Evolutionary conservation across 768 basidiomycete species (phyloP).

Genomic region (Lentinula aciculospora): DNA sequence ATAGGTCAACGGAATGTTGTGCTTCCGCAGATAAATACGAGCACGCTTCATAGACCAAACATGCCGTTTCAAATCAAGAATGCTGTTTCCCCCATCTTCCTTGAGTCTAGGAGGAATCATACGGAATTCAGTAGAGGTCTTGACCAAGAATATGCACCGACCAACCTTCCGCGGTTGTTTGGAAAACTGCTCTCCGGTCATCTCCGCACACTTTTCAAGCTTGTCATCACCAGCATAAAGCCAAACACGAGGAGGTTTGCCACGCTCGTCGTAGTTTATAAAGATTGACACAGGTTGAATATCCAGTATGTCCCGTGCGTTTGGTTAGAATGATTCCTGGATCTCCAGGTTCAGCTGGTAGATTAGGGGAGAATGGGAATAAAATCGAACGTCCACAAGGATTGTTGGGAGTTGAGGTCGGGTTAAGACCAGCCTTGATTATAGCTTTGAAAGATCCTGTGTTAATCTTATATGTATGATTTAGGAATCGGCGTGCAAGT

Average conservation of each 20-base stretch:
- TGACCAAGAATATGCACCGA: not conserved
- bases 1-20: not conserved
- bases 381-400: not conserved
- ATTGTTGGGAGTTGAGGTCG: not conserved
- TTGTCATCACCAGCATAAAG: not conserved
- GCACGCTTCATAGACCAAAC: not conserved
- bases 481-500: not conserved
- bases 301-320: not conserved
- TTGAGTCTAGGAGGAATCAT: not conserved
- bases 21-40: not conserved
- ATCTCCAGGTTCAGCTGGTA: not conserved
- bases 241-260: not conserved
- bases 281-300: not conserved
- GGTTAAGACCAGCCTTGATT: not conserved
- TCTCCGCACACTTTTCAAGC: not conserved
- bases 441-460: slow-evolving; percentile 1
- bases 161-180: not conserved
- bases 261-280: not conserved
- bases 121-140: not conserved
- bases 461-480: not conserved
- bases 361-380: not conserved
- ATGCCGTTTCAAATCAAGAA: not conserved
- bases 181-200: not conserved
- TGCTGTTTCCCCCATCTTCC: not conserved
- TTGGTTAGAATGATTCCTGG: slow-evolving; percentile 1